Base-by-base conservation (phyloP, 805 yeast species). In the Wickerhamiella brachini region DNA sequence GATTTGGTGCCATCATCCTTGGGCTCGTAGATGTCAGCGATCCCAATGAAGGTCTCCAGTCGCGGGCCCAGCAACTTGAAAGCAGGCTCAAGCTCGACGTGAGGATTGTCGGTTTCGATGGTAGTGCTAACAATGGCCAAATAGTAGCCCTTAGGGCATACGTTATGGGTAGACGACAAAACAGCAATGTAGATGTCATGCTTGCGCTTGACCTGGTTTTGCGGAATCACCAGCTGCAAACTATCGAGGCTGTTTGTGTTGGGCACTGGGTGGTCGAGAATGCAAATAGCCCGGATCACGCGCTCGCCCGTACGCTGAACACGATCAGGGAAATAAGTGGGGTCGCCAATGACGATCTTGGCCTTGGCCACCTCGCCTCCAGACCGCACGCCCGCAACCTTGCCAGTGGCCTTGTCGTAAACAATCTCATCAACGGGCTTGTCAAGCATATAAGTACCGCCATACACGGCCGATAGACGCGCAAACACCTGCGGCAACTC, bases 401-500 rank as follows among this genome's bases (percentile, higher is more conserved):
- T 83, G 18, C 82, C 85, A 20, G 20, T 37, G 24, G 76, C 79
- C 13, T 77, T 82, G 49, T 76, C 79, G 67, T 81, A 89, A 48
- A 85, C 73, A 18, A 89, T 76, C 69, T 90, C 95, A 54, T 93
- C 95, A 56, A 93, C 80, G 47, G 97, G 96, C 31, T 95, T 90
- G 65, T 88, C 95, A 64, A 93, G 78, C 98, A 93, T 93, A 66
- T 88, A 93, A 18, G 97, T 90, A 62, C 98, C 98, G 57, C 98
- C 98, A 64, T 93, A 88, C 58, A 93, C 90, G 23, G 98, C 98
- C 49, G 95, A 82, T 55, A 93, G 78, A 66, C 98, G 78, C 10
- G 97, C 97, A 72, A 93, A 93, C 8, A 97, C 98, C 71, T 93
- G 98, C n/a, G 98, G 98, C 54, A 93, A 75, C 68, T 93, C 98